Conservation (phyloP, 1,139 yeast genomes). For the Lodderomyces jiufengensis region DNA sequence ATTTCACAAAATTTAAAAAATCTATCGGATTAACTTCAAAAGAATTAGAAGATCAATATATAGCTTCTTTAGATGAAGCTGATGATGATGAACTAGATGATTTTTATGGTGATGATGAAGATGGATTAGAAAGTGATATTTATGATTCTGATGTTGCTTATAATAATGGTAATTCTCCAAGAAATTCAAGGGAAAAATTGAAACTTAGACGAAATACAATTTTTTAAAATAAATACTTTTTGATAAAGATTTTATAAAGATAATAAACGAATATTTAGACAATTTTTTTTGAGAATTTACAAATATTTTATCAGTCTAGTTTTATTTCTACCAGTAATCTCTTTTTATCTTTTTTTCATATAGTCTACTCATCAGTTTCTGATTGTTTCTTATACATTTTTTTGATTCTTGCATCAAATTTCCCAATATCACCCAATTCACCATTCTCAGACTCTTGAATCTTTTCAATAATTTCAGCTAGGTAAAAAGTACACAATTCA, state of each 20-base stretch:
- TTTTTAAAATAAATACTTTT: constrained; percentile 5
- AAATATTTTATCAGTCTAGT: too few relatives aligned
- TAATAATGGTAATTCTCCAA: background rate
- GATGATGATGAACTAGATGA: constrained; percentile 15
- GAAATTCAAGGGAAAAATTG: too few relatives aligned
- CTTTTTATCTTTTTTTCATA: too few relatives aligned
- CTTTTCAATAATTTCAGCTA: constrained; percentile 18
- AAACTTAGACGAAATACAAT: constrained; percentile 12
- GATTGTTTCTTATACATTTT: constrained; percentile 9
- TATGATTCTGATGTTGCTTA: constrained; percentile 8
- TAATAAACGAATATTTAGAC: background rate
- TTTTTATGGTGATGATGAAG: constrained; percentile 10
- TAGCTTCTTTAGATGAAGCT: constrained; percentile 7
- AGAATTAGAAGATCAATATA: constrained; percentile 6
- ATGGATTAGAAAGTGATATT: constrained; percentile 6
- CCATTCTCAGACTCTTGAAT: constrained; percentile 11
- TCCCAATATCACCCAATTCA: constrained; percentile 18
- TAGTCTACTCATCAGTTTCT: background rate
- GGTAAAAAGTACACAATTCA: constrained; percentile 18
- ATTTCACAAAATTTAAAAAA: constrained; percentile 8
- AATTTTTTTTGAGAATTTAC: too few relatives aligned
- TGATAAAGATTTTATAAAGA: background rate
- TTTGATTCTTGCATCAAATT: constrained; percentile 18
- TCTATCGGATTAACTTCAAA: constrained; percentile 7
- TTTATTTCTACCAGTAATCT: too few relatives aligned